These are phyloP conservation scores for Beauveria pseudobassiana DNA, from an alignment of 2,329 filamentous ascomycete species.

Conservation along the genomic window DNA sequence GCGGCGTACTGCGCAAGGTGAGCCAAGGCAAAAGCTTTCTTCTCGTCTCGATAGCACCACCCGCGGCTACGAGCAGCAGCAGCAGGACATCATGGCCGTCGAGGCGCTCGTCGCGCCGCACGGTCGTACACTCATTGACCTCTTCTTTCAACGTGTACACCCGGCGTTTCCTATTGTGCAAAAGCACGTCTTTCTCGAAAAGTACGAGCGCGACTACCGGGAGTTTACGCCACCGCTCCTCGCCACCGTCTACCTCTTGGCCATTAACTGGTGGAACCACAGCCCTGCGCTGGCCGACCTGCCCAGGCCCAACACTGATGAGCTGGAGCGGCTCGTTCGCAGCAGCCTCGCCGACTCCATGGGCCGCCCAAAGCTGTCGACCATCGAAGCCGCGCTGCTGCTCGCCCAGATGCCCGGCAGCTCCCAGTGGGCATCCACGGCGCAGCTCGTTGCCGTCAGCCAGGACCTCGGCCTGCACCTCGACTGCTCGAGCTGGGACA, in stretches of 20 bases:
- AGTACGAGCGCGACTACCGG: conserved; percentile 63
- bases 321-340: conserved; percentile 66
- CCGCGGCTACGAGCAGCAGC: conserved; percentile 62
- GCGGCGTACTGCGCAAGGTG: conserved; percentile 65
- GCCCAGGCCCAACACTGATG: conserved; percentile 62
- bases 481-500: conserved; percentile 80
- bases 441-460: conserved; percentile 76
- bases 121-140: conserved; percentile 67
- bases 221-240: conserved; percentile 71
- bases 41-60: conserved; percentile 66
- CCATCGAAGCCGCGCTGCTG: conserved; percentile 68
- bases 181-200: conserved; percentile 71
- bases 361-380: conserved; percentile 74
- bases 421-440: conserved; percentile 77
- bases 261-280: conserved; percentile 82
- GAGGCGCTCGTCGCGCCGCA: conserved; percentile 70
- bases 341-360: conserved; percentile 69
- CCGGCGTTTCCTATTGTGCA: conserved; percentile 77
- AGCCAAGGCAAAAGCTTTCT: conserved; percentile 73
- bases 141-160: conserved; percentile 77
- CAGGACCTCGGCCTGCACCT: conserved; percentile 86
- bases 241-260: conserved; percentile 75
- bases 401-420: conserved; percentile 68
- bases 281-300: conserved; percentile 57
- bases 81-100: conserved; percentile 61